These are phyloP conservation scores for Fomitopsis pinicola DNA, from an alignment of 1,284 basidiomycete genomes.

Conservation along the genomic window DNA sequence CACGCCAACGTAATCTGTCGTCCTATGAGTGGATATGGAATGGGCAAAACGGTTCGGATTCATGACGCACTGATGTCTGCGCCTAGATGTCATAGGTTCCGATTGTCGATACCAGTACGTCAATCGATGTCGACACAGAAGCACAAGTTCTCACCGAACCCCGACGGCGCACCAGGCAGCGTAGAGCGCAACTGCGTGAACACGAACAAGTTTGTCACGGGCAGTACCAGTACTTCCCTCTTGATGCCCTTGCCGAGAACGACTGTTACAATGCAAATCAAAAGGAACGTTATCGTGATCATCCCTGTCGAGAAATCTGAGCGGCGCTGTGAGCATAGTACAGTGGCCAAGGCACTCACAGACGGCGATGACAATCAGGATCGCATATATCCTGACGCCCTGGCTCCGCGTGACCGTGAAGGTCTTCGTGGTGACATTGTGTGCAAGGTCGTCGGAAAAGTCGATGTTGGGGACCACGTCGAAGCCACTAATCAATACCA, in stretches of 20 bases:
- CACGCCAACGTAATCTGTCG: constrained; percentile 18
- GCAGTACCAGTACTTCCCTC: constrained; percentile 16
- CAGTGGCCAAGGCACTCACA: constrained; percentile 10
- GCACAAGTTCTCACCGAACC: constrained; percentile 15
- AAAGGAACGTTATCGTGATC: constrained; percentile 18
- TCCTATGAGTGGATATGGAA: background rate
- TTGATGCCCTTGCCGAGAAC: constrained; percentile 18
- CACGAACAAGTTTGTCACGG: constrained; percentile 19
- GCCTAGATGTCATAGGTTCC: constrained; percentile 1
- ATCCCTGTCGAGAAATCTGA: constrained; percentile 9
- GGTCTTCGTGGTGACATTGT: constrained; percentile 13
- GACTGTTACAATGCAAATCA: constrained; percentile 14
- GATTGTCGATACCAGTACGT: background rate
- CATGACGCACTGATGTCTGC: constrained; percentile 12
- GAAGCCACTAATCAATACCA: constrained; percentile 12
- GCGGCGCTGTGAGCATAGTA: background rate
- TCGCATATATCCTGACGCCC: constrained; percentile 18
- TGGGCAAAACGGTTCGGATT: background rate
- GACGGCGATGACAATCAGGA: constrained; percentile 19
- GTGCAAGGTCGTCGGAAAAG: constrained; percentile 1
- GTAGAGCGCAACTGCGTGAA: constrained; percentile 20
- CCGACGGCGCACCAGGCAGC: constrained; percentile 18
- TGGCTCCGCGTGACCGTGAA: constrained; percentile 17
- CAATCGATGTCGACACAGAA: background rate
- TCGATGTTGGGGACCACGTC: constrained; percentile 14